Percentiles rank a stretch among this genome's conserved stretches.
Evolutionary conservation across 306 rosid genomes (phyloP).

Genomic region (Dryas drummondii): DNA sequence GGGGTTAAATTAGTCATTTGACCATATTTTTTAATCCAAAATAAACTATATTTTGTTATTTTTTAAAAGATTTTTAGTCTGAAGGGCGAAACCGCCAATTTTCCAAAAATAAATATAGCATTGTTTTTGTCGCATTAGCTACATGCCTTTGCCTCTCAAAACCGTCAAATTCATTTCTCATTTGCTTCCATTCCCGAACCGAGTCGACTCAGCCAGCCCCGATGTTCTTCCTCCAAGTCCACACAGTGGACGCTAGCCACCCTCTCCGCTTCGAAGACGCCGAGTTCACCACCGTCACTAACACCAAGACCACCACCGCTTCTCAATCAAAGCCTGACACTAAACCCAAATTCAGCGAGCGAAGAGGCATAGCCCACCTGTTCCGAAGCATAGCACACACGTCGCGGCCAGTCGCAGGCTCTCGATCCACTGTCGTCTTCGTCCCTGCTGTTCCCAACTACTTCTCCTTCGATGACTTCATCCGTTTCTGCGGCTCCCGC

Average conservation of each 20-base stretch:
- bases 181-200: neutral
- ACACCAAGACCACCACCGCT: conserved; percentile 18
- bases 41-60: too few species aligned
- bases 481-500: conserved; percentile 65
- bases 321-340: conserved; percentile 19
- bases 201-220: conserved; percentile 3
- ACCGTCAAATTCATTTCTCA: neutral
- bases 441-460: conserved; percentile 85
- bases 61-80: too few species aligned
- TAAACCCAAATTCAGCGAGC: conserved; percentile 54
- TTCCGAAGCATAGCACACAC: conserved; percentile 60
- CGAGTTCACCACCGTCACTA: conserved; percentile 31
- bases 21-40: too few species aligned
- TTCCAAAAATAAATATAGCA: neutral
- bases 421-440: conserved; percentile 60
- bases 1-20: too few species aligned
- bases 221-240: conserved; percentile 87
- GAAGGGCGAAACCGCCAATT: neutral
- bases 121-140: neutral
- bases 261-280: conserved; percentile 39
- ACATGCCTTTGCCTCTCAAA: neutral
- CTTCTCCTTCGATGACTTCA: conserved; percentile 70
- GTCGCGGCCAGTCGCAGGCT: conserved; percentile 49
- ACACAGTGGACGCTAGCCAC: conserved; percentile 74
- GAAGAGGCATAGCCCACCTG: conserved; percentile 71